These are phyloP conservation scores for Fusarium citri DNA, from an alignment of 2,329 filamentous ascomycete species.

Conservation along the genomic window DNA sequence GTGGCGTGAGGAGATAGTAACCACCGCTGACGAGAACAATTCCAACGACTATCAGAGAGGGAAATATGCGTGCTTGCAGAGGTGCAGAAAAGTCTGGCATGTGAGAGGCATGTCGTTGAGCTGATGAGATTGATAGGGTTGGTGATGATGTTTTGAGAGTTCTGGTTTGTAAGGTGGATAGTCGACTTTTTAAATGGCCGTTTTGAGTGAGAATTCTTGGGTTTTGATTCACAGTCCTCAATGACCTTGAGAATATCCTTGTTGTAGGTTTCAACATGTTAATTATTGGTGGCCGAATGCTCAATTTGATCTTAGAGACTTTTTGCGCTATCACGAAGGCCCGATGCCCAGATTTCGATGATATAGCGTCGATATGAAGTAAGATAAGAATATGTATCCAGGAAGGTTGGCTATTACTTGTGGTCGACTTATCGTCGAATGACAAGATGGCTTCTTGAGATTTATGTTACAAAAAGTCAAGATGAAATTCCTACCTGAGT, in stretches of 20 bases:
- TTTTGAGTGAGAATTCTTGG: neutral
- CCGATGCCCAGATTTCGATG: neutral
- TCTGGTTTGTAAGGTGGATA: neutral
- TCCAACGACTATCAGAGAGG: conserved; percentile 40
- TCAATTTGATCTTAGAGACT: neutral
- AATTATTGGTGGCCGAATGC: neutral
- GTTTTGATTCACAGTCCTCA: neutral
- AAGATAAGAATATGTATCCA: accelerated
- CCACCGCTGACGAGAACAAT: conserved; percentile 41
- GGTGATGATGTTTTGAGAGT: neutral
- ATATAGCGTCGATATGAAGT: neutral
- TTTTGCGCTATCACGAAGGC: neutral
- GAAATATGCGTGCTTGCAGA: conserved; percentile 48
- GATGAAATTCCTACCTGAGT: conserved; percentile 15
- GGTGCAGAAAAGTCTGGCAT: conserved; percentile 57
- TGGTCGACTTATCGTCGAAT: neutral
- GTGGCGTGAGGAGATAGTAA: conserved; percentile 46
- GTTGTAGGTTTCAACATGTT: conserved; percentile 8
- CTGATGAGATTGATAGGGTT: conserved; percentile 2
- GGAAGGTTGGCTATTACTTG: neutral
- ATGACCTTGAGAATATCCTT: conserved; percentile 7
- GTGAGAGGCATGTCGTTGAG: conserved; percentile 6
- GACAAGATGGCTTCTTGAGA: neutral
- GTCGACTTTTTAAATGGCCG: neutral
- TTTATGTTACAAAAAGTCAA: conserved; percentile 7